Conservation (phyloP, 306 rosid genomes). For the Dryas alaskensis region DNA sequence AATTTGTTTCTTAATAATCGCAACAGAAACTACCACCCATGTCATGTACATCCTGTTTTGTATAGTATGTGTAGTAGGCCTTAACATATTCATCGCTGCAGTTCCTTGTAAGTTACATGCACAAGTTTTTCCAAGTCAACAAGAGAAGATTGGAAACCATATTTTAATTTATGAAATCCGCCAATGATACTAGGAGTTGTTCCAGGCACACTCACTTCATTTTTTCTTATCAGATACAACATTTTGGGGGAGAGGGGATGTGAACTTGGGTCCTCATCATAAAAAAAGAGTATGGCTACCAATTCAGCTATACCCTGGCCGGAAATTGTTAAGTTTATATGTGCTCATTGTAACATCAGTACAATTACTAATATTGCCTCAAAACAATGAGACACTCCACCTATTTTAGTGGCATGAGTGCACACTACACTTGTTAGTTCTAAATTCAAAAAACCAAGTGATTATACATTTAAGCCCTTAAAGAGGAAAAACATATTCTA, state of each 20-base stretch:
- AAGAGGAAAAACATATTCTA: background rate
- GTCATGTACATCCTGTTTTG: background rate
- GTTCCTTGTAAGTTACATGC: background rate
- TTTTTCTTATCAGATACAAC: background rate
- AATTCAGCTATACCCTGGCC: background rate
- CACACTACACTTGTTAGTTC: background rate
- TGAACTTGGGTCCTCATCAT: background rate
- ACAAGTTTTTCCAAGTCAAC: constrained; percentile 4
- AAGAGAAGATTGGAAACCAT: background rate
- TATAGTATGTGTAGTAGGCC: background rate
- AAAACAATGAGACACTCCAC: background rate
- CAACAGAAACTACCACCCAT: background rate
- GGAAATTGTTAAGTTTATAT: no score
- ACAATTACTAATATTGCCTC: background rate
- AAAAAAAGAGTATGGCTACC: background rate
- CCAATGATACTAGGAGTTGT: background rate
- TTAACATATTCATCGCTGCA: background rate
- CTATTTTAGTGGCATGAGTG: background rate
- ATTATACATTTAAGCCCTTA: background rate
- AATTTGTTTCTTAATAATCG: background rate
- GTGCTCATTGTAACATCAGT: background rate
- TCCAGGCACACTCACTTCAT: background rate
- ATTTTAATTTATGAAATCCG: background rate
- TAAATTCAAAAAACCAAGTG: background rate
- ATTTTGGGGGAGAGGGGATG: background rate